Conservation (phyloP, 345 rosid genomes). For the Populus simonii region DNA sequence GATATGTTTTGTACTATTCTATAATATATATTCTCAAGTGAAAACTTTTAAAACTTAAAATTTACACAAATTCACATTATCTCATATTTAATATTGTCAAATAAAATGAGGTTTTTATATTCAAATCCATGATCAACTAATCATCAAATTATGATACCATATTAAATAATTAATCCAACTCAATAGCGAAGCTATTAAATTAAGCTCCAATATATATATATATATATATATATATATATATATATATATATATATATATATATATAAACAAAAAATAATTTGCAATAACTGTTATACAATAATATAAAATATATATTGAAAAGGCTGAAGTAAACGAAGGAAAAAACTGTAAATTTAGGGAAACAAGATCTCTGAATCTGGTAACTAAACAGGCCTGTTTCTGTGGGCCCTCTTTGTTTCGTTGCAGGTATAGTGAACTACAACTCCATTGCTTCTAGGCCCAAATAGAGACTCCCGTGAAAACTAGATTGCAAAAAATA, state of each 20-base stretch:
- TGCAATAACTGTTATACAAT: too few species aligned
- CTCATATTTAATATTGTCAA: too few species aligned
- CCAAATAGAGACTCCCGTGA: background rate
- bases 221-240: too few species aligned
- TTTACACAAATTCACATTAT: fast-evolving
- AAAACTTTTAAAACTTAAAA: fast-evolving
- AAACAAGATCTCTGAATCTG: background rate
- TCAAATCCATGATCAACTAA: fast-evolving
- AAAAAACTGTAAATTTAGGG: background rate
- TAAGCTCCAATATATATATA: too few species aligned
- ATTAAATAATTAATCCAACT: too few species aligned
- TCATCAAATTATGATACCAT: too few species aligned
- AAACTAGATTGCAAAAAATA: background rate
- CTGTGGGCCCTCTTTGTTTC: background rate
- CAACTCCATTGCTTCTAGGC: background rate
- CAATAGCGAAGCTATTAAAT: too few species aligned
- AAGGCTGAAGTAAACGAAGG: background rate
- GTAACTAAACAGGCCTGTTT: background rate
- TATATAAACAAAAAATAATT: too few species aligned
- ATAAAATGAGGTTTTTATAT: fast-evolving
- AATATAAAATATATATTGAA: too few species aligned
- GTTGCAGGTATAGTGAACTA: background rate
- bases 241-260: too few species aligned
- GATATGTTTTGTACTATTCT: too few species aligned
- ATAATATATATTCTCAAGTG: fast-evolving